Evolutionary conservation across 345 rosid genomes (phyloP), one percentile per base, ranked within the genome.

Genomic region (Tarenaya hassleriana): DNA sequence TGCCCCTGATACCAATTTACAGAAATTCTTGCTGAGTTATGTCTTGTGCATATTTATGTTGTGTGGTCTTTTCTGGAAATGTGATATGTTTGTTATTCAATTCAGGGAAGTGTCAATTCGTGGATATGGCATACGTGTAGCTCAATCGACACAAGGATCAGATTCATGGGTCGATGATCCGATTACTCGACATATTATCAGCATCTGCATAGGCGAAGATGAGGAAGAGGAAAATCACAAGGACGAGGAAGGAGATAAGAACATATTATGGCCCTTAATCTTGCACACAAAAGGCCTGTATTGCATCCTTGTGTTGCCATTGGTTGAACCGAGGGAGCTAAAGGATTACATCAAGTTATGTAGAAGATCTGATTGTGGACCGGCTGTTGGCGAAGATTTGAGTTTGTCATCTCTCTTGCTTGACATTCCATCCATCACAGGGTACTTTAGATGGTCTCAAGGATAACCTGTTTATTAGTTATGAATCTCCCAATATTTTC

Each of bases 81-180:
- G 56, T 45, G 37, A 19, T 37, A n/a, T 38, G 55, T 42, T 46
- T 37, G 7, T 16, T 17, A 35, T 55, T 56, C 18, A 48, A 27
- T 67, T 55, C 38, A 90, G 97, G 70, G 96, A 91, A 64, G 96
- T 95, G 42, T 87, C 98, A 29, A 41, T 66, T 18, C 75, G 78
- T 39, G 95, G 96, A 19, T 83, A 71, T 59, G 96, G 96, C 29
- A 50, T 91, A 14, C 83, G 94, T 1, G 75, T 84, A 21, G 40
- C 71, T 24, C 90, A 84, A 58, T 91, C 95, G 8, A 67, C 62
- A 2, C 52, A 70, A 69, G 95, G 96, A 27, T 87, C 86, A 2
- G 98, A 91, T 69, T 81, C 98, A 1, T 87, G 96, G 98, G 79
- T 91, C 40, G 98, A 91, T 69, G 98, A 91, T 60, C 95, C 96